Evolutionary conservation across 441 rosid species (phyloP).

Genomic region (Pelargonium fulgidum): DNA sequence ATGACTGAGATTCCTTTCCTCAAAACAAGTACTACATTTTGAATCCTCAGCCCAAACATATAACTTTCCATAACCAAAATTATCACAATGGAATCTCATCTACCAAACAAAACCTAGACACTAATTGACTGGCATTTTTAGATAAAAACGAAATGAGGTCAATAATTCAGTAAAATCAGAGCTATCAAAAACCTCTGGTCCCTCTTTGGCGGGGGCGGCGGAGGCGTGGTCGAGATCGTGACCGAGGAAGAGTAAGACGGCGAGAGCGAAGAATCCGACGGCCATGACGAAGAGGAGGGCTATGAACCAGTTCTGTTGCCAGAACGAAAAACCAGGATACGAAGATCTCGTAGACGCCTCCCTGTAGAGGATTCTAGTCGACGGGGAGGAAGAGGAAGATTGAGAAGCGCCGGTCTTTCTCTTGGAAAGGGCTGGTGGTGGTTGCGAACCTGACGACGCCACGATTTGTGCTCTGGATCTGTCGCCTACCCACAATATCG

Average conservation of each 20-base stretch:
- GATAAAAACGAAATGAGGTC: not conserved
- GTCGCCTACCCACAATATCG: not conserved
- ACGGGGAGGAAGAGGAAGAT: conserved; percentile 23
- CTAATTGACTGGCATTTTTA: too few species aligned
- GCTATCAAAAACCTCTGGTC: conserved; percentile 46
- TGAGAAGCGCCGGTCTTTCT: not conserved
- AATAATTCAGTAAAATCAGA: not conserved
- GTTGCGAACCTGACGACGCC: conserved; percentile 4
- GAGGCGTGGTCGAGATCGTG: conserved; percentile 43
- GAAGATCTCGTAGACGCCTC: conserved; percentile 14
- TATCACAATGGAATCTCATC: too few species aligned
- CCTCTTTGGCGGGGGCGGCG: conserved; percentile 40
- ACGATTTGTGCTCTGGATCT: not conserved
- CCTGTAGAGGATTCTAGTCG: conserved; percentile 32
- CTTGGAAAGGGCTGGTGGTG: not conserved
- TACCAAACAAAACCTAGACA: too few species aligned
- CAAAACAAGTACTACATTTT: too few species aligned
- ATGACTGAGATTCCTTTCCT: too few species aligned
- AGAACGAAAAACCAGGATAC: conserved; percentile 43
- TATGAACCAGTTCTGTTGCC: conserved; percentile 83
- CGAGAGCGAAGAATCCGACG: conserved; percentile 27
- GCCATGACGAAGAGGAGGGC: conserved; percentile 24
- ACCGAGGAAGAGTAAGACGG: conserved; percentile 39
- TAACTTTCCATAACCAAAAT: too few species aligned
- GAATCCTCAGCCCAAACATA: too few species aligned